Base-by-base conservation (phyloP, 805 yeast genomes). In the Kodamaea fukazawae region DNA sequence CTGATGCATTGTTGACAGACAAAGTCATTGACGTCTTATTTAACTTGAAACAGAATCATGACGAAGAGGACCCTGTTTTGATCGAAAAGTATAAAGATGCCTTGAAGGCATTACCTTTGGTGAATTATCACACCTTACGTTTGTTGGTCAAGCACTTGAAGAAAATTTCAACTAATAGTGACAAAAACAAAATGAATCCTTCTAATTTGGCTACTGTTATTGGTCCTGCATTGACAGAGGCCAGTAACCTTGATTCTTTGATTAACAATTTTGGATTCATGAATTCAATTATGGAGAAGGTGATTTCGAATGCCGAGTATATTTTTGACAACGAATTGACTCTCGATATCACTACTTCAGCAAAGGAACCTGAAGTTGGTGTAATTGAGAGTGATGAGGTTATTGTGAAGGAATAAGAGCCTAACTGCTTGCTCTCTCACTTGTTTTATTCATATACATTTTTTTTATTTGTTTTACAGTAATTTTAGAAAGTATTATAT, bases 131-230 rank as follows among this genome's bases (percentile, higher is more conserved):
- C 38, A 72, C 91, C 7, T 68, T 91, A 57, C 78, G 78, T 52
- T 63, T 84, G 35, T 67, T 91, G 39, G 70, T 84, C 28, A 63
- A 70, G 31, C 98, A 90, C 64, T 72, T 90, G 65, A 70, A 75
- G 47, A 73, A 73, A 48, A 82, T 91, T 16, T 81, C 84, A 40
- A 74, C 73, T 43, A 80, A 79, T 53, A 80, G 82, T 32, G 80
- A 76, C 8, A 65, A 64, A 34, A 91, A 91, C 63, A 81, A 81
- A 57, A 91, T 91, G 98, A 86, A 83, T 41, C 78, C 95, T 2
- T 81, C 88, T 1, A 91, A 91, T 56, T 65, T 91, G 53, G 95
- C 96, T 4, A 91, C 95, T 40, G 96, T 91, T 5, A 83, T 91
- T 46, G 82, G 81, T 1, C 82, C 82, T 1, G 75, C 79, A 2